Base-by-base conservation (phyloP, 768 basidiomycete species). In the Leucocoprinus birnbaumii region DNA sequence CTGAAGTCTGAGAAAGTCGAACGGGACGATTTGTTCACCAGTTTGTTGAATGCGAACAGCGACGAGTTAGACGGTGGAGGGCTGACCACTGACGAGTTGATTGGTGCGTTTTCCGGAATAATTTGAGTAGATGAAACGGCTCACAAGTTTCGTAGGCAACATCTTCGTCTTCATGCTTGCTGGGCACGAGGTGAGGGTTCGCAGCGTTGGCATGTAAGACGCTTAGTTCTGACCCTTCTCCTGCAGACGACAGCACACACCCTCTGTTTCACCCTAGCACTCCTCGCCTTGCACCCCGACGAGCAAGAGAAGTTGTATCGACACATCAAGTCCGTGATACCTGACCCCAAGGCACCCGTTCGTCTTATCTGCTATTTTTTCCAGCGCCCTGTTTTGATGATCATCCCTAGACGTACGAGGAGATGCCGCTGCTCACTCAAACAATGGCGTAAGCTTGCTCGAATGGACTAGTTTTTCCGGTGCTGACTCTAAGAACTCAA, bases 131-230 rank as follows among this genome's bases (percentile, higher is more conserved):
- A 5, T 26, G 25, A n/a, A 24, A 40, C 43, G 11, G 10, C 18
- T 26, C 2, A 31, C 38, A 69, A 5, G 11, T 5, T 31, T n/a
- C 31, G 6, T 31, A 31, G 74, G 74, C 10, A 76, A 77, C 55
- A 68, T 74, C 26, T 77, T 71, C 38, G 71, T 77, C 16, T 76
- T 75, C 50, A 61, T 84, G n/a, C 61, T 84, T 14, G 84, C 84
- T 31, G 83, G 84, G 13, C 80, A 82, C 55, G 83, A 83, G 70
- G 79, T 80, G 34, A 3, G 60, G 31, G 6, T 9, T 34, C 9
- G n/a, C 31, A 22, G 4, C 13, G 1, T 21, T 10, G 22, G 5
- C n/a, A 1, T n/a, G 3, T 25, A 13, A 7, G n/a, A 14, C 19
- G 18, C 25, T 13, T n/a, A 1, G 10, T 42, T 1, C 7, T 16